Percentiles rank a stretch among this genome's conserved stretches.
Evolutionary conservation across 2,329 filamentous ascomycete genomes (phyloP).

Genomic region (Penicillium sp.): DNA sequence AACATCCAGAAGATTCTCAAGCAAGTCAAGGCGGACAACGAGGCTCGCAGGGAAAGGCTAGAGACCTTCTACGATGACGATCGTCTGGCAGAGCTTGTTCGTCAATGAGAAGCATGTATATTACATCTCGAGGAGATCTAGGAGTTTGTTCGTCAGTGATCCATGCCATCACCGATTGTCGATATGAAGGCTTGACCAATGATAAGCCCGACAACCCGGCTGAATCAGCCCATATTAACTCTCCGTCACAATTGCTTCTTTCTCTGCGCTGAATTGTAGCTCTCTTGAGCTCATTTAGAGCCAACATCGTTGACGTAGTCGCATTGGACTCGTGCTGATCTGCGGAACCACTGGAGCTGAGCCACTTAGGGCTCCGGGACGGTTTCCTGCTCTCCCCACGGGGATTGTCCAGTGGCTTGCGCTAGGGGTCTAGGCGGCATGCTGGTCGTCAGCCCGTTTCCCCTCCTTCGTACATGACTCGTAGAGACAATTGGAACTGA

Average conservation of each 20-base stretch:
- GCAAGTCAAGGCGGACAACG: constrained; percentile 25
- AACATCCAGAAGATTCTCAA: constrained; percentile 27
- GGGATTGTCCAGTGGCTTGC: constrained; percentile 12
- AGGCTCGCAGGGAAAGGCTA: constrained; percentile 16
- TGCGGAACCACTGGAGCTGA: not conserved
- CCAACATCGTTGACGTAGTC: too few species aligned
- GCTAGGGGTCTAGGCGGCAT: constrained; percentile 6
- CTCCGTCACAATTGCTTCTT: not conserved
- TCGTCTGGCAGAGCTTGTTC: constrained; percentile 10
- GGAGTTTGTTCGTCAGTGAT: constrained; percentile 1
- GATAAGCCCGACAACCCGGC: not conserved
- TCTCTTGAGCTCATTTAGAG: not conserved
- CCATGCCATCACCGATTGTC: constrained; percentile 4
- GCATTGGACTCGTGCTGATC: not conserved
- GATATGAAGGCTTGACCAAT: constrained; percentile 1
- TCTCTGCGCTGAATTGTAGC: not conserved
- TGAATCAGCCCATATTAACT: not conserved
- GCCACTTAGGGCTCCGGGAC: constrained; percentile 7
- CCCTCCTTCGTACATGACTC: not conserved
- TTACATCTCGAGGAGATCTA: not conserved
- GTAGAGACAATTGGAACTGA: constrained; percentile 1
- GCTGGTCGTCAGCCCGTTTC: not conserved
- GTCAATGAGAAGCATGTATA: not conserved
- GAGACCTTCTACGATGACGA: constrained; percentile 26
- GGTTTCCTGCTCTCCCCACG: constrained; percentile 7